phyloP scores from a whole-genome alignment of 1,139 yeast genomes.

The Protomyces inouyei region DNA sequence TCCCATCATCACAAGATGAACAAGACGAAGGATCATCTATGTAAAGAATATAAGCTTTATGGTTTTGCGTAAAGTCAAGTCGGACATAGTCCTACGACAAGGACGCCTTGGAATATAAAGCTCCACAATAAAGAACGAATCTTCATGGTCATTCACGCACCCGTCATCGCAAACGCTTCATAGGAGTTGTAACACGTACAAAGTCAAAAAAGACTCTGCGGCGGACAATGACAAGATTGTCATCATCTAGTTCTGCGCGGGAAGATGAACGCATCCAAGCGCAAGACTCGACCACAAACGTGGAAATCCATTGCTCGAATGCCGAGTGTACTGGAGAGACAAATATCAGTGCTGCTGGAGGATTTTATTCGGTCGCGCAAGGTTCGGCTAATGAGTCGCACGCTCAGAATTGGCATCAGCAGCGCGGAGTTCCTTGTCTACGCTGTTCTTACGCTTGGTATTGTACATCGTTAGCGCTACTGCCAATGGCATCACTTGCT shows the following conservation, averaged over 20 bases:
- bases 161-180: slow-evolving; percentile 1
- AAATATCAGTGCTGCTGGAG: background rate
- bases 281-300: background rate
- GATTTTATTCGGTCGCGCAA: background rate
- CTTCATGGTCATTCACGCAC: background rate
- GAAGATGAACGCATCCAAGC: background rate
- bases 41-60: background rate
- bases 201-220: background rate
- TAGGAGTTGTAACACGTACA: background rate
- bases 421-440: background rate
- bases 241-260: slow-evolving; percentile 1
- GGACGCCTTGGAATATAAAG: slow-evolving; percentile 1
- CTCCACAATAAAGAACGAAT: background rate
- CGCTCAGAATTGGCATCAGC: background rate
- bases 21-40: background rate
- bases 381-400: background rate
- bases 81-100: slow-evolving; percentile 2
- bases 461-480: background rate
- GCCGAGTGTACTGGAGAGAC: background rate
- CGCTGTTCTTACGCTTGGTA: too few species aligned
- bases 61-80: slow-evolving; percentile 2
- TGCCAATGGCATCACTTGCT: background rate
- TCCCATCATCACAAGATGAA: background rate
- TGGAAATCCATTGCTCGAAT: background rate
- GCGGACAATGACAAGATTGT: background rate